Percentiles rank a stretch among this genome's conserved stretches.
Evolutionary conservation across 2,329 filamentous ascomycete species (phyloP).

Genomic region (Aspergillus fischeri): DNA sequence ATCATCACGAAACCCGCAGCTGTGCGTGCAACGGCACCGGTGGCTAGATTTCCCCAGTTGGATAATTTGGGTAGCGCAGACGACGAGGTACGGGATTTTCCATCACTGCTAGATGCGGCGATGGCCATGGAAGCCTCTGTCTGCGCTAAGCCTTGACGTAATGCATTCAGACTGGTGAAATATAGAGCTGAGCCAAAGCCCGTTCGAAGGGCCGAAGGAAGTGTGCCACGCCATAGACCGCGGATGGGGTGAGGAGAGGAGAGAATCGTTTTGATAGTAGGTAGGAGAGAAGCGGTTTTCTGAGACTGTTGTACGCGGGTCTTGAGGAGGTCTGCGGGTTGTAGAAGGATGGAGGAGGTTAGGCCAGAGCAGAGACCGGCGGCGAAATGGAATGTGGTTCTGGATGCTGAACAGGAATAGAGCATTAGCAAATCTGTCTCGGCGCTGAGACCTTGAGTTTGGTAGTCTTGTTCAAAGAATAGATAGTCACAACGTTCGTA

Average conservation of each 20-base stretch:
- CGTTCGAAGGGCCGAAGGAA: constrained; percentile 88
- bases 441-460: neutral
- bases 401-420: constrained; percentile 29
- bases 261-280: constrained; percentile 67
- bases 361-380: constrained; percentile 86
- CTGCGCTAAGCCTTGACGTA: constrained; percentile 64
- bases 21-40: constrained; percentile 78
- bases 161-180: constrained; percentile 80
- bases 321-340: constrained; percentile 94
- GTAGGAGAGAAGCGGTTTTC: constrained; percentile 59
- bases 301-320: constrained; percentile 90
- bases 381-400: constrained; percentile 70
- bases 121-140: constrained; percentile 39
- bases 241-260: constrained; percentile 62
- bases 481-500: constrained; percentile 12
- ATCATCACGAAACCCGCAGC: constrained; percentile 88
- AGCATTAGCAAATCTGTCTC: neutral
- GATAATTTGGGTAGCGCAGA: constrained; percentile 77
- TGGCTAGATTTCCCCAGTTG: constrained; percentile 77
- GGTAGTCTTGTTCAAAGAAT: neutral
- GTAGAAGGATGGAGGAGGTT: constrained; percentile 81
- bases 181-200: constrained; percentile 92
- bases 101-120: constrained; percentile 23
- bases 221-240: constrained; percentile 84
- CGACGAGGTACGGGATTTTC: constrained; percentile 40